Conservation (phyloP, 495 filamentous ascomycete genomes). For the Penicillium turbatum region DNA sequence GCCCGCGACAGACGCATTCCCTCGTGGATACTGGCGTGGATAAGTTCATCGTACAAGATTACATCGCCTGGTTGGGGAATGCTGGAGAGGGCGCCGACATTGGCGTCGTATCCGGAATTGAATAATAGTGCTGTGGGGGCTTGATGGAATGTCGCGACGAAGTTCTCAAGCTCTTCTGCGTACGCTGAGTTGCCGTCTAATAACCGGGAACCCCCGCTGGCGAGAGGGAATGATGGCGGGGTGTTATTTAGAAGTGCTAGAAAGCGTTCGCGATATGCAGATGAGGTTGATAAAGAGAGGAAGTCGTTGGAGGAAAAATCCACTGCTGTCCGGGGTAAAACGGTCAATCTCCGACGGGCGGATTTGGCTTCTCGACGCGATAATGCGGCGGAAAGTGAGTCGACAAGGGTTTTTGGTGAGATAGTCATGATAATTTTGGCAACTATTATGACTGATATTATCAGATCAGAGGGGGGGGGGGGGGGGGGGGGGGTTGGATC, state of each 20-base stretch:
- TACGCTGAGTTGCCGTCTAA: constrained; percentile 64
- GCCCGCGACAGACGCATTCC: constrained; percentile 69
- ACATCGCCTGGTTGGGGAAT: constrained; percentile 66
- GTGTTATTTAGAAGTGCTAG: constrained; percentile 29
- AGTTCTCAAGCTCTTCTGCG: constrained; percentile 58
- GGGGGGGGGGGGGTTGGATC: too few relatives aligned
- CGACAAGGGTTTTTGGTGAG: constrained; percentile 26
- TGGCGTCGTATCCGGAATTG: constrained; percentile 76
- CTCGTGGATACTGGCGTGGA: constrained; percentile 75
- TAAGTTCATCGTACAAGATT: constrained; percentile 67
- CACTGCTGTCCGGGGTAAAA: constrained; percentile 28
- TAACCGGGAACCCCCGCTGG: constrained; percentile 42
- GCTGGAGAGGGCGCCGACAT: constrained; percentile 61
- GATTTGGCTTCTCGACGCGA: constrained; percentile 39
- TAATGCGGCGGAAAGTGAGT: constrained; percentile 36
- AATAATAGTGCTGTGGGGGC: constrained; percentile 64
- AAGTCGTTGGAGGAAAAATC: constrained; percentile 50
- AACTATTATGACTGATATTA: not conserved
- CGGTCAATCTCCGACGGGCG: constrained; percentile 43
- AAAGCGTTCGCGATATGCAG: constrained; percentile 28
- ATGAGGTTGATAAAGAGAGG: constrained; percentile 39
- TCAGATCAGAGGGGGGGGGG: too few relatives aligned
- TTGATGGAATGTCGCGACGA: constrained; percentile 63
- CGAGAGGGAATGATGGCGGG: constrained; percentile 33
- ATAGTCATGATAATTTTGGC: not conserved